Base-by-base conservation (phyloP, 495 filamentous ascomycete genomes). In the Talaromyces adpressus region DNA sequence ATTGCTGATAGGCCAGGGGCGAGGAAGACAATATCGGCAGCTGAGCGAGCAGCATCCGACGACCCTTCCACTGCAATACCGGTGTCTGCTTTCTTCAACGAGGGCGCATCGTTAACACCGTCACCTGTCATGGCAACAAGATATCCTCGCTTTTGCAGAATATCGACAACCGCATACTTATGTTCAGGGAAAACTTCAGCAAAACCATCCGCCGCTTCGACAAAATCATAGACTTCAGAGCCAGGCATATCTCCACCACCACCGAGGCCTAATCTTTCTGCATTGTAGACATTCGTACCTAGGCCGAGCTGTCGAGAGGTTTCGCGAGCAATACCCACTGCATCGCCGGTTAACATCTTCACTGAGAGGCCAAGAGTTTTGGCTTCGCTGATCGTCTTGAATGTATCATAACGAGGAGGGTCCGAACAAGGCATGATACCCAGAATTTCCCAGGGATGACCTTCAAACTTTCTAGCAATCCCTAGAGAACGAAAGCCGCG, bases 101-200 rank as follows among this genome's bases (percentile, higher is more conserved):
- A 96, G 56, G 93, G 91, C 63, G 93, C 93, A 79, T 97, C 93
- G 76, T 97, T 97, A 75, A 97, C 93, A 84, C 93, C 93, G 70
- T 97, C 93, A 82, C 93, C 93, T 76, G 93, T 97, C 93, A 97
- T 97, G 72, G 93, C 93, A 76, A 96, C 92, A 61, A 97, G 83
- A 77, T 96, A 91, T 66, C 93, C 93, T 82, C 93, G 91, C 77
- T 93, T 88, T 78, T 97, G 93, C 23, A 97, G 83, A 70, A 96
- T 95, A 74, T 96, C 91, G 71, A 97, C 92, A 71, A 96, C 93
- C 66, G 92, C 92, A 79, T 94, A 96, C 79, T 97, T 97, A 83
- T 97, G 93, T 74, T 97, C 89, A 64, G 93, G 93, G 83, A 93
- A 97, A 47, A 97, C 93, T 75, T 96, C 93, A 6, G 82, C 91